A percentile compares a stretch with the other conserved stretches of the same genome.
phyloP scores from a whole-genome alignment of 1,139 yeast species.

The Kodamaea arcana region DNA sequence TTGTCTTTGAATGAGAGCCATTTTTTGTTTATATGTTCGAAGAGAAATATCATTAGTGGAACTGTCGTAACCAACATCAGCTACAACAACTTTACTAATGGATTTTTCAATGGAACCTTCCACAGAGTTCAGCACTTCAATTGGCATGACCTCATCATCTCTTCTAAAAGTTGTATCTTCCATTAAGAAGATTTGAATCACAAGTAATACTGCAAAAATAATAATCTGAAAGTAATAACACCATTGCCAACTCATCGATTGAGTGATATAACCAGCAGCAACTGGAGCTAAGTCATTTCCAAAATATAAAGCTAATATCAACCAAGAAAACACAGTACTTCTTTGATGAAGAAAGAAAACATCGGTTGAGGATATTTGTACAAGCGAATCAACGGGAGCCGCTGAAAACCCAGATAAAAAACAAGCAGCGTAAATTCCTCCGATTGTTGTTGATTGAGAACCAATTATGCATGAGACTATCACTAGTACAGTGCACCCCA shows the following conservation, averaged over 20 bases:
- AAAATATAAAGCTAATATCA: slow-evolving; percentile 41
- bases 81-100: slow-evolving; percentile 10
- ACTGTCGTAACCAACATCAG: slow-evolving; percentile 2
- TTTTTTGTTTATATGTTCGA: slow-evolving; percentile 33
- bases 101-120: slow-evolving; percentile 14
- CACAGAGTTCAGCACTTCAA: slow-evolving; percentile 6
- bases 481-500: slow-evolving; percentile 28
- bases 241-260: slow-evolving; percentile 43
- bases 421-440: slow-evolving; percentile 27
- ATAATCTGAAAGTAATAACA: slow-evolving; percentile 36
- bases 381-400: slow-evolving; percentile 48
- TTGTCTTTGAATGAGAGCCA: slow-evolving; percentile 32
- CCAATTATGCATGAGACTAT: slow-evolving; percentile 36
- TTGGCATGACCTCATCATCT: slow-evolving; percentile 7
- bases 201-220: slow-evolving; percentile 40
- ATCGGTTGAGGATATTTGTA: slow-evolving; percentile 46
- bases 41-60: slow-evolving; percentile 1
- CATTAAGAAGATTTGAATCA: slow-evolving; percentile 39
- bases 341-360: slow-evolving; percentile 47
- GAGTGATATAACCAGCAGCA: slow-evolving; percentile 40
- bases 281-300: slow-evolving; percentile 46
- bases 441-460: slow-evolving; percentile 25
- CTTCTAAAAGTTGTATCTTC: slow-evolving; percentile 42
- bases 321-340: slow-evolving; percentile 34
- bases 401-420: slow-evolving; percentile 43